Conservation (phyloP, 495 filamentous ascomycete genomes). For the Hypoxylon fragiforme region DNA sequence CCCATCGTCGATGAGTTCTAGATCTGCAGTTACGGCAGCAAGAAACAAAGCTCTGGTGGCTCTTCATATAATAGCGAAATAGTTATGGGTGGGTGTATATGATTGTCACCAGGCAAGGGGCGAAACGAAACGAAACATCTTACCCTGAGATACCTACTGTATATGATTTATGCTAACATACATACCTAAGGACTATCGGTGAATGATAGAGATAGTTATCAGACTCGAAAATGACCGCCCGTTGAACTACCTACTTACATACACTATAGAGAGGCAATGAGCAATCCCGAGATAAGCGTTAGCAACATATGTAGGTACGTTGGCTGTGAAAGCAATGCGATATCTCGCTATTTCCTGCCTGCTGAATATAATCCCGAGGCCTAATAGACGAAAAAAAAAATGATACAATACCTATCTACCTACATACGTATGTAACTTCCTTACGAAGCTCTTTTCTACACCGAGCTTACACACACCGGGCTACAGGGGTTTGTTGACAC, state of each 20-base stretch:
- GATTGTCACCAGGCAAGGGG: constrained; percentile 9
- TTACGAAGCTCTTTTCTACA: constrained; percentile 3
- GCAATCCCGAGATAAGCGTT: too few relatives aligned
- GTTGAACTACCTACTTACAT: neutral
- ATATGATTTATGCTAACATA: constrained; percentile 2
- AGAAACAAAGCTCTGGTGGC: neutral
- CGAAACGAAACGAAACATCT: too few relatives aligned
- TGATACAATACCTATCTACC: too few relatives aligned
- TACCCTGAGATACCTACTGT: neutral
- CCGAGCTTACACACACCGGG: too few relatives aligned
- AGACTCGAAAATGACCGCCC: constrained; percentile 1
- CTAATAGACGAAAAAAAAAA: too few relatives aligned
- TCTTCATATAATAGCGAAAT: too few relatives aligned
- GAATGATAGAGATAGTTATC: constrained; percentile 1
- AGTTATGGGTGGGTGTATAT: constrained; percentile 5
- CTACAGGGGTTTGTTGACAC: too few relatives aligned
- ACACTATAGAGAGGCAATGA: neutral
- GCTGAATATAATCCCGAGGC: too few relatives aligned
- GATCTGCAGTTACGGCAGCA: constrained; percentile 11
- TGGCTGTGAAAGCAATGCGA: too few relatives aligned
- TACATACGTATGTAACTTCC: neutral
- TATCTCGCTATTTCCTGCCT: constrained; percentile 7
- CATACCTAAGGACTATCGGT: constrained; percentile 5
- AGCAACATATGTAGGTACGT: too few relatives aligned
- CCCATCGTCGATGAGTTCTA: too few relatives aligned